Conservation (phyloP, 2,329 filamentous ascomycete genomes). For the Leptodontidium sp. region DNA sequence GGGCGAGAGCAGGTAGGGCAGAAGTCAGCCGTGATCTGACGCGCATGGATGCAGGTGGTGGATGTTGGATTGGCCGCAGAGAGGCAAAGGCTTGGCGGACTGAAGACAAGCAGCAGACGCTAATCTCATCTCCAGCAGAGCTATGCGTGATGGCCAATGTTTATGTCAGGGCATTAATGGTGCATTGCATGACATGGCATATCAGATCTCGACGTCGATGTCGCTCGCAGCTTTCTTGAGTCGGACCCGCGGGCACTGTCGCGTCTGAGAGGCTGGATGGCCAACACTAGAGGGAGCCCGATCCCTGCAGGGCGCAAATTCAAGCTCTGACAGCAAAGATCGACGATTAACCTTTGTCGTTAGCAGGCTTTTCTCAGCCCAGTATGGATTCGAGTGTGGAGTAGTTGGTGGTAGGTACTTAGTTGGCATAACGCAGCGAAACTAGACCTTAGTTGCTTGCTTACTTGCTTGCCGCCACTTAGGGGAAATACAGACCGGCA, state of each 20-base stretch:
- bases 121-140: conserved; percentile 1
- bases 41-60: conserved; percentile 16
- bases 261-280: not conserved
- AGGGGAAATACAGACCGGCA: not conserved
- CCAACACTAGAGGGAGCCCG: not conserved
- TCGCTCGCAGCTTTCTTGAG: not conserved
- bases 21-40: conserved; percentile 28
- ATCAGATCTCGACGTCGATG: conserved; percentile 10
- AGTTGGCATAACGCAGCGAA: not conserved
- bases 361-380: conserved; percentile 19
- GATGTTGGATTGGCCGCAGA: not conserved
- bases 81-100: conserved; percentile 17
- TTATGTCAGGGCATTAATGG: conserved; percentile 19
- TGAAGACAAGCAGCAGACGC: not conserved
- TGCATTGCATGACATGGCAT: conserved; percentile 22
- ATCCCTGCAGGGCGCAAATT: conserved; percentile 21
- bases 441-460: not conserved
- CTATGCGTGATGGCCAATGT: not conserved
- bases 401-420: not conserved
- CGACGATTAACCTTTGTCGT: conserved; percentile 1
- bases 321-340: conserved; percentile 14
- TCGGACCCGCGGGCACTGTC: not conserved
- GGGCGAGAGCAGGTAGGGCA: conserved; percentile 10
- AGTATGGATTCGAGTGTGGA: conserved; percentile 20
- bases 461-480: not conserved